Evolutionary conservation across 2,329 filamentous ascomycete species (phyloP), one percentile per base, ranked within the genome.

Genomic region (Thelonectria rubi): DNA sequence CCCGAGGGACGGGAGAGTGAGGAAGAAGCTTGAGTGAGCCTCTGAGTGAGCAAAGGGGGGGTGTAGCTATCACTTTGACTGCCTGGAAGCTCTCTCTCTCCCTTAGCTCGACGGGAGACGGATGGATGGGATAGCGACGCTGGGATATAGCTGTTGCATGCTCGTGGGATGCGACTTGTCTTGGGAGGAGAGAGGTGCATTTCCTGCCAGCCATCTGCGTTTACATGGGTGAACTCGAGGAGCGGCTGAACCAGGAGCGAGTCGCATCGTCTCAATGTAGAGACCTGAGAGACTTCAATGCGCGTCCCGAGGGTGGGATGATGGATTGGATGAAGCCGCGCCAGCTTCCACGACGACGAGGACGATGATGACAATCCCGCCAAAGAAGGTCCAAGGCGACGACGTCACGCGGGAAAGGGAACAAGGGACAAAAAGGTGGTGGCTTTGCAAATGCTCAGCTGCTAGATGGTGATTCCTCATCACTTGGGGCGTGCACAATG

Each of bases 221-320:
- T n/a, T n/a, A n/a, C n/a, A n/a, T n/a, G n/a, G n/a, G n/a, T n/a
- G n/a, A n/a, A n/a, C n/a, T n/a, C n/a, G n/a, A n/a, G n/a, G n/a
- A n/a, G 51, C 57, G 51, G 58, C 58, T 60, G 51, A 60, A 55
- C 37, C 15, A n/a, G 51, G 39, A 60, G 46, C 51, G 14, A 40
- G 58, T 56, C 39, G 7, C 46, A 60, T 54, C 45, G 47, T 39
- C 51, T 55, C 45, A 50, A 51, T 20, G 52, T 51, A 47, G 32
- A 24, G n/a, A n/a, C n/a, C n/a, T n/a, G n/a, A n/a, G n/a, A n/a
- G n/a, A n/a, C n/a, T 18, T 30, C 26, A 30, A 34, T 46, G 21
- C n/a, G 21, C 17, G 10, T 26, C 18, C 15, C 15, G 37, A 42
- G 21, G 34, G 53, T 43, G 37, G 21, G 37, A 26, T 55, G 52